These are phyloP conservation scores for Seiridium unicorne DNA, from an alignment of 2,329 filamentous ascomycete genomes.

Conservation along the genomic window DNA sequence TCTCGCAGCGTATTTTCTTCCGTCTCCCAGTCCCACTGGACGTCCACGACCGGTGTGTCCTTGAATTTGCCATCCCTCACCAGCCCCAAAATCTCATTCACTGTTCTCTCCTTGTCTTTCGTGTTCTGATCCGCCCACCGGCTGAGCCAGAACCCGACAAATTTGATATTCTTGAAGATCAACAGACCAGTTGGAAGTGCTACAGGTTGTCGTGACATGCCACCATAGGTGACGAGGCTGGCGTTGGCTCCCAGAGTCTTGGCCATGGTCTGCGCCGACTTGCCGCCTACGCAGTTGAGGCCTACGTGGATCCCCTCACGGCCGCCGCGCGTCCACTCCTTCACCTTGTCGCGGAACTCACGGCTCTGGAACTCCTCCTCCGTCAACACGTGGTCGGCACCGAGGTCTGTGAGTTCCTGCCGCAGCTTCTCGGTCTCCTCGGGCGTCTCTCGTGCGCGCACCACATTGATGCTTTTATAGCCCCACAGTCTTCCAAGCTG, in stretches of 20 bases:
- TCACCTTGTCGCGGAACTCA: constrained; percentile 61
- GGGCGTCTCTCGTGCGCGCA: constrained; percentile 67
- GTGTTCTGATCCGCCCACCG: constrained; percentile 79
- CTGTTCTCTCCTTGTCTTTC: constrained; percentile 71
- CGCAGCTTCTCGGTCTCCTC: constrained; percentile 62
- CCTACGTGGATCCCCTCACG: constrained; percentile 73
- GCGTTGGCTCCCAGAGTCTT: constrained; percentile 68
- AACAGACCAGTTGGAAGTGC: constrained; percentile 77
- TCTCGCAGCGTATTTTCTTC: constrained; percentile 65
- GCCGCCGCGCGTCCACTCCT: constrained; percentile 68
- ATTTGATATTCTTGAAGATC: constrained; percentile 90
- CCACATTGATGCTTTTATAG: constrained; percentile 83
- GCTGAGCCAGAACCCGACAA: constrained; percentile 94
- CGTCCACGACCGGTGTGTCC: constrained; percentile 78
- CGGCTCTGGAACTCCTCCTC: constrained; percentile 53
- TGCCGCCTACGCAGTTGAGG: constrained; percentile 92
- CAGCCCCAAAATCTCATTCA: constrained; percentile 80
- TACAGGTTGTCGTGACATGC: constrained; percentile 88
- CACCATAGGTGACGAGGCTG: constrained; percentile 89
- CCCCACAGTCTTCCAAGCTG: constrained; percentile 87
- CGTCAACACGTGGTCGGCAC: constrained; percentile 56
- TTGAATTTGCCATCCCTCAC: constrained; percentile 74
- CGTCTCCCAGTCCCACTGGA: constrained; percentile 82
- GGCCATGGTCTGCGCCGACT: constrained; percentile 75
- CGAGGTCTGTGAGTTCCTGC: constrained; percentile 51